These are phyloP conservation scores for Aspergillus nanangensis DNA, from an alignment of 495 filamentous ascomycete species.

Conservation along the genomic window DNA sequence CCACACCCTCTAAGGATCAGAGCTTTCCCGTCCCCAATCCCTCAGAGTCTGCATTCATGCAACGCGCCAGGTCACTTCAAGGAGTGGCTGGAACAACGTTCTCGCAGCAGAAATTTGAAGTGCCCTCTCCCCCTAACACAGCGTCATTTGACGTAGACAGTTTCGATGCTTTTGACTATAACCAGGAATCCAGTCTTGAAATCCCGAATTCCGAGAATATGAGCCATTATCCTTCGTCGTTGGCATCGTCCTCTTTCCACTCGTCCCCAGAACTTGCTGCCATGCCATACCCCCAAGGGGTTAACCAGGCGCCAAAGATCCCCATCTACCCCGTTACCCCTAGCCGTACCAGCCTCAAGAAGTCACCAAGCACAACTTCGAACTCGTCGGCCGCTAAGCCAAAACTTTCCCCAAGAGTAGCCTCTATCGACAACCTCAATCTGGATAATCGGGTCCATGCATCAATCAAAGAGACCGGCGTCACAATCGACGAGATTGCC, in stretches of 20 bases:
- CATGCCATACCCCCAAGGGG: slow-evolving; percentile 35
- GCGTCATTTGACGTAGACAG: slow-evolving; percentile 29
- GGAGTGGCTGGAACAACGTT: slow-evolving; percentile 32
- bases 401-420: slow-evolving; percentile 29
- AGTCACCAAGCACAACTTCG: slow-evolving; percentile 9
- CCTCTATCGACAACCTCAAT: slow-evolving; percentile 41
- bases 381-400: slow-evolving; percentile 28
- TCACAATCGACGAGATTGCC: slow-evolving; percentile 82
- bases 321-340: slow-evolving; percentile 27
- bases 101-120: slow-evolving; percentile 31
- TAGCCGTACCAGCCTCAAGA: slow-evolving; percentile 13
- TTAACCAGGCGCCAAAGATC: slow-evolving; percentile 22
- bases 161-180: slow-evolving; percentile 28
- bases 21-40: slow-evolving; percentile 31
- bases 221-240: slow-evolving; percentile 29
- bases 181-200: slow-evolving; percentile 27
- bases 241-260: slow-evolving; percentile 41
- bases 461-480: slow-evolving; percentile 65
- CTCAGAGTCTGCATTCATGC: slow-evolving; percentile 37
- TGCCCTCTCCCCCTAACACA: slow-evolving; percentile 48
- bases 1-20: slow-evolving; percentile 30
- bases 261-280: slow-evolving; percentile 42
- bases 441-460: slow-evolving; percentile 45
- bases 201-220: slow-evolving; percentile 20
- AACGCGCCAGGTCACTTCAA: slow-evolving; percentile 44